phyloP scores from a whole-genome alignment of 305 asterid species.

The Fraxinus platypoda region DNA sequence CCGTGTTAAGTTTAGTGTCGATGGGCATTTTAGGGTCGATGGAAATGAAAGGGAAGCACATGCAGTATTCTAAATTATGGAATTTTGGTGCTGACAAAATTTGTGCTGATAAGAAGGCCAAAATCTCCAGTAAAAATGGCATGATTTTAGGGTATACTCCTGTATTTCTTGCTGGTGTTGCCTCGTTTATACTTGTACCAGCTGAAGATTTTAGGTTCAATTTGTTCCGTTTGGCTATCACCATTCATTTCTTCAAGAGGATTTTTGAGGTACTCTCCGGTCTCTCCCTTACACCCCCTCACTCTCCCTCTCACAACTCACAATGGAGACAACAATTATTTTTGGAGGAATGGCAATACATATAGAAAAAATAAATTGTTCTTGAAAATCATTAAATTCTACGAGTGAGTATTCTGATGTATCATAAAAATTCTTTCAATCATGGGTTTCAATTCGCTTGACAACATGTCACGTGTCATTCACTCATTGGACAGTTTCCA shows the following conservation, averaged over 20 bases:
- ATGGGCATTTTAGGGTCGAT: background rate
- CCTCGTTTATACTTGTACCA: conserved; percentile 30
- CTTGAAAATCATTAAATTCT: no score
- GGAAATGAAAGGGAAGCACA: conserved; percentile 55
- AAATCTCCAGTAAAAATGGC: conserved; percentile 34
- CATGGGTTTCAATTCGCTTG: no score
- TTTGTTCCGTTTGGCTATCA: conserved; percentile 25
- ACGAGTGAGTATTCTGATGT: no score
- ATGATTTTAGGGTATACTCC: conserved; percentile 39
- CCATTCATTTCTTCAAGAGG: conserved; percentile 47
- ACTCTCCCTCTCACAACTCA: background rate
- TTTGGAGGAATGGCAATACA: no score
- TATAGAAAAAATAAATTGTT: no score
- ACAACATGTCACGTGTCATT: no score
- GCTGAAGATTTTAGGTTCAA: conserved; percentile 24
- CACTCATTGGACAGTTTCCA: no score
- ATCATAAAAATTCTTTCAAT: no score
- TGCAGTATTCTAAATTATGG: conserved; percentile 61
- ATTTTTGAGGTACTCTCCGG: conserved; percentile 43
- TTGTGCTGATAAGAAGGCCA: background rate
- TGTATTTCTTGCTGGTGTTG: conserved; percentile 32
- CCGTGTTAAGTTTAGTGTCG: no score
- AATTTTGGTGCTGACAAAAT: background rate
- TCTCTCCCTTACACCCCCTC: no score
- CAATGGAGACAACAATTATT: no score